A percentile compares a stretch with the other conserved stretches of the same genome.
Evolutionary conservation across 306 rosid genomes (phyloP).

Genomic region (Casuarina cunninghamiana): DNA sequence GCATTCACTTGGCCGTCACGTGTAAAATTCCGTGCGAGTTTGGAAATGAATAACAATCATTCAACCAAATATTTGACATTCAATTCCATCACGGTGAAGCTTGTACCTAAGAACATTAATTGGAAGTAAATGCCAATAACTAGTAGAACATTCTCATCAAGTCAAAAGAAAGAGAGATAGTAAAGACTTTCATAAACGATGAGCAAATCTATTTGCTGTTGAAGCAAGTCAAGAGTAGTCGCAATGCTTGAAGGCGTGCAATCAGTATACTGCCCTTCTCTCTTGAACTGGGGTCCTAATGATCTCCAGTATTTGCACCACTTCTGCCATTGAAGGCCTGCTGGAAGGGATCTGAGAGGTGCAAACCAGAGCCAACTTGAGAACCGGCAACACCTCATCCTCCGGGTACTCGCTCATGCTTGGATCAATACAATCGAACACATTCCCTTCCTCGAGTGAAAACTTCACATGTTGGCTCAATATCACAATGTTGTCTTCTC

Average conservation of each 20-base stretch:
- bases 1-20: too few relatives aligned
- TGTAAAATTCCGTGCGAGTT: too few relatives aligned
- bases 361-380: conserved; percentile 75
- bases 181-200: background rate
- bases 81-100: background rate
- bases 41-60: background rate
- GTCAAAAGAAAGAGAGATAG: background rate
- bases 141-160: background rate
- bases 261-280: conserved; percentile 56
- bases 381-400: conserved; percentile 77
- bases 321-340: conserved; percentile 90
- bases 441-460: conserved; percentile 74
- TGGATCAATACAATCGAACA: conserved; percentile 65
- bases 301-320: conserved; percentile 71
- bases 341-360: conserved; percentile 81
- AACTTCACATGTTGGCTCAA: conserved; percentile 70
- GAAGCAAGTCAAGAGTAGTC: conserved; percentile 12
- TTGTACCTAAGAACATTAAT: background rate
- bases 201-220: conserved; percentile 25
- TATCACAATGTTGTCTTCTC: conserved; percentile 77
- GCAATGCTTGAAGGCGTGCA: background rate
- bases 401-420: conserved; percentile 66
- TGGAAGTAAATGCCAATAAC: background rate
- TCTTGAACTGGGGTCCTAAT: conserved; percentile 81
- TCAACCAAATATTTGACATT: background rate